phyloP scores from a whole-genome alignment of 352 stramenopile genomes.

The Phytophthora colocasiae region DNA sequence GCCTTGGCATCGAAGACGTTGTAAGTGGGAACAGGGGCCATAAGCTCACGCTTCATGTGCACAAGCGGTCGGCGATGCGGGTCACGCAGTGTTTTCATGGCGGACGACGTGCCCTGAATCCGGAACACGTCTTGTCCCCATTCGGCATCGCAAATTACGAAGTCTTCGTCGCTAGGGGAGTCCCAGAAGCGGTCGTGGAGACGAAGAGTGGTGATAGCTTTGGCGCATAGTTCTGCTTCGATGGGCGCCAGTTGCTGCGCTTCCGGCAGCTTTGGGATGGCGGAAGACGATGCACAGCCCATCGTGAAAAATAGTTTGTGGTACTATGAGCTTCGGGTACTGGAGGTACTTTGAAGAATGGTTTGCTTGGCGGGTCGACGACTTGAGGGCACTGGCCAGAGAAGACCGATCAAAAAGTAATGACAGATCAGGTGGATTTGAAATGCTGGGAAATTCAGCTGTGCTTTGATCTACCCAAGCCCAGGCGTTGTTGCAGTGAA shows the following conservation, averaged over 20 bases:
- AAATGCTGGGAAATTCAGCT: conserved; percentile 16
- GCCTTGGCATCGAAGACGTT: conserved; percentile 46
- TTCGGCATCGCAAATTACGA: conserved; percentile 41
- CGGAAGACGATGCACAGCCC: conserved; percentile 46
- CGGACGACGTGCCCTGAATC: conserved; percentile 40
- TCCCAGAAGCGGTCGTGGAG: conserved; percentile 47
- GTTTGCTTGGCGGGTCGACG: not conserved
- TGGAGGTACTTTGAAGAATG: conserved; percentile 35
- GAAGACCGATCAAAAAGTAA: conserved; percentile 18
- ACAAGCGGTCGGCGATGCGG: conserved; percentile 35
- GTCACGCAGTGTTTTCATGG: conserved; percentile 48
- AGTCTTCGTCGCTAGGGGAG: conserved; percentile 38
- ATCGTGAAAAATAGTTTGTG: conserved; percentile 17
- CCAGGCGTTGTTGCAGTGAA: conserved; percentile 1
- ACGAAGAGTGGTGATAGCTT: conserved; percentile 43
- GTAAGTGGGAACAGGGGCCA: conserved; percentile 43
- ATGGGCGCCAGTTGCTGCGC: conserved; percentile 26
- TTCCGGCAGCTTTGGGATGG: conserved; percentile 31
- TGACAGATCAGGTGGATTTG: conserved; percentile 9
- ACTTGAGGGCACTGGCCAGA: not conserved
- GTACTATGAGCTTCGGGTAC: conserved; percentile 5
- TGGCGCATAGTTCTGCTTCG: conserved; percentile 32
- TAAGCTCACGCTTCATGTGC: conserved; percentile 50
- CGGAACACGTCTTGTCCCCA: conserved; percentile 40
- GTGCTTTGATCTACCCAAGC: conserved; percentile 21